Base-by-base conservation (phyloP, 2,329 filamentous ascomycete species). In the Fusarium domesticum region DNA sequence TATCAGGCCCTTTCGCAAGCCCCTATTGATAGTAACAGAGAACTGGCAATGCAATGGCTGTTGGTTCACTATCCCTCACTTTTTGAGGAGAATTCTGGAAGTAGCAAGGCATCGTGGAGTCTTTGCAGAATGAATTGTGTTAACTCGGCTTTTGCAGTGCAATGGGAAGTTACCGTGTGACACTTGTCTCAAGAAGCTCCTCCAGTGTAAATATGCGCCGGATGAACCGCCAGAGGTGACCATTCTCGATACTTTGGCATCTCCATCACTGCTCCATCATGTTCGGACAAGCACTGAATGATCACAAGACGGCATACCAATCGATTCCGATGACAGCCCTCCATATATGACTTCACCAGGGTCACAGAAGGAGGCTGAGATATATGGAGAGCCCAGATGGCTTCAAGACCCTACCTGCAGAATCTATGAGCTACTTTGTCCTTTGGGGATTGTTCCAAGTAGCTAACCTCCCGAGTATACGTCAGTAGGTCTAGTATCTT, bases 401-500 rank as follows among this genome's bases (percentile, higher is more conserved):
- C 66, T 84, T 35, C 73, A 81, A 56, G 80, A 83, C 56, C 72
- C 74, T 12, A 78, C 73, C 0, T 78, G 80, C 11, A 70, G 78
- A 54, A 65, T 82, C 25, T 66, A 77, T 80, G 66, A 61, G 76
- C 71, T 33, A 18, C 8, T 3, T 16, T 14, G 5, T 34, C 20
- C 17, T 33, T 28, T 23, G 8, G 15, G 35, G 23, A n/a, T 5
- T 18, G 11, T 8, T 31, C 38, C 18, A 16, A 10, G 54, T 59
- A 25, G 59, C 43, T 48, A 45, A 4, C 20, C 20, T 38, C 1
- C 28, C 3, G n/a, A 78, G 76, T 81, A 28, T 83, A 82, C 50
- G 70, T 83, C 45, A 80, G 81, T 23, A 78, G 83, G 50, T 78
- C 81, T 2, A 79, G 79, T 1, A 79, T 77, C 1, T 64, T 84